Conservation (phyloP, 2,329 filamentous ascomycete species). For the Coniochaeta sp. region DNA sequence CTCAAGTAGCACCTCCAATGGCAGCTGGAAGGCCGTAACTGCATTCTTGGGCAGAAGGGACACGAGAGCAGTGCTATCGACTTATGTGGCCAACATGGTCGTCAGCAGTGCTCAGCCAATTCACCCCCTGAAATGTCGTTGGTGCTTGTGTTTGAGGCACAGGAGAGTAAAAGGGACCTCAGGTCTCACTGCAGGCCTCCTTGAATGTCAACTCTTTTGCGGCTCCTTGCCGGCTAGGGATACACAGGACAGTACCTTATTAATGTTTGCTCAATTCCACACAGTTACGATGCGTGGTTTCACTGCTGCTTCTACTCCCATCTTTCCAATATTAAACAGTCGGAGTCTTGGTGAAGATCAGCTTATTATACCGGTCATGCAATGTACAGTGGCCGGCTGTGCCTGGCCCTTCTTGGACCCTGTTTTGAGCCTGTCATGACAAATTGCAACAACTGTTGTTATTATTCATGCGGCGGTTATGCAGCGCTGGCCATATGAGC, state of each 20-base stretch:
- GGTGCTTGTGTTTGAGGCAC: background rate
- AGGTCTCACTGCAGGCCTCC: background rate
- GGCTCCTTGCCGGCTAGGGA: background rate
- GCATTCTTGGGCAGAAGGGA: background rate
- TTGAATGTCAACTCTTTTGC: background rate
- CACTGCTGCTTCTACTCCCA: background rate
- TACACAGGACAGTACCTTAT: background rate
- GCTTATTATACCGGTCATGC: background rate
- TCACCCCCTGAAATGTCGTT: constrained; percentile 2
- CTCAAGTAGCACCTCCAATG: background rate
- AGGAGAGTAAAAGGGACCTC: background rate
- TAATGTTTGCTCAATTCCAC: background rate
- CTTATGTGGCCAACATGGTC: background rate
- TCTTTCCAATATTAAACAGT: background rate
- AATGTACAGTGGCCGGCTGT: background rate
- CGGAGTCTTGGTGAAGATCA: background rate
- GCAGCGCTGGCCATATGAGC: background rate
- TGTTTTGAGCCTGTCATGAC: background rate
- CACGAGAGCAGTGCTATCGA: too few species aligned
- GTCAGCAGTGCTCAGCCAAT: background rate
- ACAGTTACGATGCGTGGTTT: background rate
- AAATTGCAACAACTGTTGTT: background rate
- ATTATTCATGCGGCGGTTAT: background rate
- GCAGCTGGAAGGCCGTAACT: background rate
- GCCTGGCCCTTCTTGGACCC: background rate